phyloP scores from a whole-genome alignment of 169 alveolate species.

The Plasmodium yoelii region DNA sequence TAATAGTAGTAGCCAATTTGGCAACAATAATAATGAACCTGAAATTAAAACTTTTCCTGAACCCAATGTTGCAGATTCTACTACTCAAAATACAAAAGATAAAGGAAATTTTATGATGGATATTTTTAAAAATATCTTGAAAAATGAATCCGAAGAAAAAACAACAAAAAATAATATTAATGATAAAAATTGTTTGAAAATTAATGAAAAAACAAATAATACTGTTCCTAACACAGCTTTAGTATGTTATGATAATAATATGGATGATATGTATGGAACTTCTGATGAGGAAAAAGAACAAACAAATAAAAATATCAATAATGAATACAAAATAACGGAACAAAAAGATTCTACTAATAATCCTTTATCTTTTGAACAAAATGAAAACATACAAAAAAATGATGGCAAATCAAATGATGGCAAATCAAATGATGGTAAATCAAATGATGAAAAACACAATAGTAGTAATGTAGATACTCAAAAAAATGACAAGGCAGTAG shows the following conservation, averaged over 20 bases:
- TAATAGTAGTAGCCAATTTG: background rate
- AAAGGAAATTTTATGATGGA: background rate
- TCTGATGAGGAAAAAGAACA: conserved; percentile 58
- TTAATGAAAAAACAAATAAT: background rate
- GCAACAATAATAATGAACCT: background rate
- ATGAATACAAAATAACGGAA: background rate
- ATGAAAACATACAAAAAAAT: conserved; percentile 1
- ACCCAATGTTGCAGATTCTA: background rate
- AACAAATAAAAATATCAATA: background rate
- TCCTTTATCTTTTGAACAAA: background rate
- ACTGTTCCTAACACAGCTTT: conserved; percentile 9
- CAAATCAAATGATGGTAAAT: background rate
- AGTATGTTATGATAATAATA: conserved; percentile 43
- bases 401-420: background rate
- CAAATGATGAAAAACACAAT: background rate
- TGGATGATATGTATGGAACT: conserved; percentile 46
- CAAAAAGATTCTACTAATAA: too few species aligned
- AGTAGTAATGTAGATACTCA: background rate
- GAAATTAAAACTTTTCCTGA: background rate
- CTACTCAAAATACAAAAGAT: background rate
- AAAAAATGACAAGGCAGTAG: background rate
- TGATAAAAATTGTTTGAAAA: background rate
- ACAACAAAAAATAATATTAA: background rate
- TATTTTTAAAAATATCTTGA: background rate
- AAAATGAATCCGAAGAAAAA: conserved; percentile 8